Base-by-base conservation (phyloP, 2,329 filamentous ascomycete species). In the Meredithiella fracta region DNA sequence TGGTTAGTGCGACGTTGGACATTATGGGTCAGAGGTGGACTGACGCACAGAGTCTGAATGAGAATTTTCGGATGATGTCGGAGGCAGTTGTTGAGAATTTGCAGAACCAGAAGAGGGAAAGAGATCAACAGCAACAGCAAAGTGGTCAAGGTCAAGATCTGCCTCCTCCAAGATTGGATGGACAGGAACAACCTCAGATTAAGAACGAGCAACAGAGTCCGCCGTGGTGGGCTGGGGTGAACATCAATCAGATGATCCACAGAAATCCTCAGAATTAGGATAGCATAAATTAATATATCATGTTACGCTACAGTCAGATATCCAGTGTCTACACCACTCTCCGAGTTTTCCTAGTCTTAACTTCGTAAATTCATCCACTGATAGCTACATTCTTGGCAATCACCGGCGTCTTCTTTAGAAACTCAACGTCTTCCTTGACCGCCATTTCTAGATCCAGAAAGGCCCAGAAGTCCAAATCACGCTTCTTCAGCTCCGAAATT, bases 11-110 rank as follows among this genome's bases (percentile, higher is more conserved):
- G 59, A 78, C 75, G 1, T 65, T 83, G 17, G 70, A 68, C 14
- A 72, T 70, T n/a, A 82, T 77, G 58, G 78, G 78, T 34, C 71
- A 78, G 60, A 70, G 78, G 1, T 83, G 80, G 80, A 73, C 73
- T 2, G 72, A 80, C 58, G 75, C 77, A 1, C 67, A 72, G 34
- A 70, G 72, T 58, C 68, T 82, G n/a, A 70, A 72, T 59, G 67
- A 70, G 40, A 74, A 68, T 40, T 82, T 82, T 61, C 73, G 79
- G 59, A 64, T 65, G 51, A 70, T 72, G 11, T 79, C 72, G 3
- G 67, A 65, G 29, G 69, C 72, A 49, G 67, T 73, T 3, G 60
- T 73, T 23, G 67, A 72, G 2, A 66, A 69, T 2, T 65, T 80
- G 14, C 66, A 63, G 60, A 66, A 65, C 51, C 65, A 66, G 44